Conservation (phyloP, 768 basidiomycete genomes). For the Trametes cubensis region DNA sequence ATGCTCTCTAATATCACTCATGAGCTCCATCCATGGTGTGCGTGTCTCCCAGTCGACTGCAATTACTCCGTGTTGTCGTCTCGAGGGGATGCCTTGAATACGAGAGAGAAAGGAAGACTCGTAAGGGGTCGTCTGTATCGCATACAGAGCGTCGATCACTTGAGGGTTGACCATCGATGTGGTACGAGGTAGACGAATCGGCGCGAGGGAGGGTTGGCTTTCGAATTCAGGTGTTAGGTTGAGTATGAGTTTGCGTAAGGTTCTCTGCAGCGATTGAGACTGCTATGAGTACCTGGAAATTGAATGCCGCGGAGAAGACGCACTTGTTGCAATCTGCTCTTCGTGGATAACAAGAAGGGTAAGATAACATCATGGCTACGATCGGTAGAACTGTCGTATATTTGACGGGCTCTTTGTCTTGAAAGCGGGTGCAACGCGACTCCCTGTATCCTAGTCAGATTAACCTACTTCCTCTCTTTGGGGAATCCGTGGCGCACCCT, state of each 20-base stretch:
- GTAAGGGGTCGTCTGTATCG: slow-evolving; percentile 65
- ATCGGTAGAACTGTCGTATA: not conserved
- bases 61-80: slow-evolving; percentile 44
- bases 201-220: slow-evolving; percentile 35
- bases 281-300: not conserved
- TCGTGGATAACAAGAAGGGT: not conserved
- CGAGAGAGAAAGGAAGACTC: slow-evolving; percentile 68
- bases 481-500: slow-evolving; percentile 26
- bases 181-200: slow-evolving; percentile 36
- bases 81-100: slow-evolving; percentile 46
- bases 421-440: not conserved
- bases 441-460: not conserved
- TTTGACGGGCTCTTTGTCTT: not conserved
- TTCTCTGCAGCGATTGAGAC: not conserved
- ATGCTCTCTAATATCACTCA: slow-evolving; percentile 73
- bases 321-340: slow-evolving; percentile 3
- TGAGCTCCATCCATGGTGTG: slow-evolving; percentile 75
- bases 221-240: not conserved
- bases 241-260: slow-evolving; percentile 18
- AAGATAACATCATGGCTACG: not conserved
- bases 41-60: slow-evolving; percentile 73
- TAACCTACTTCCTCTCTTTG: no score
- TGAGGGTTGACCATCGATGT: slow-evolving; percentile 31
- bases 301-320: not conserved
- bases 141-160: slow-evolving; percentile 54